These are phyloP conservation scores for Puccinellia tenuiflora DNA, from an alignment of 176 grass and related monocot genomes.

Conservation along the genomic window DNA sequence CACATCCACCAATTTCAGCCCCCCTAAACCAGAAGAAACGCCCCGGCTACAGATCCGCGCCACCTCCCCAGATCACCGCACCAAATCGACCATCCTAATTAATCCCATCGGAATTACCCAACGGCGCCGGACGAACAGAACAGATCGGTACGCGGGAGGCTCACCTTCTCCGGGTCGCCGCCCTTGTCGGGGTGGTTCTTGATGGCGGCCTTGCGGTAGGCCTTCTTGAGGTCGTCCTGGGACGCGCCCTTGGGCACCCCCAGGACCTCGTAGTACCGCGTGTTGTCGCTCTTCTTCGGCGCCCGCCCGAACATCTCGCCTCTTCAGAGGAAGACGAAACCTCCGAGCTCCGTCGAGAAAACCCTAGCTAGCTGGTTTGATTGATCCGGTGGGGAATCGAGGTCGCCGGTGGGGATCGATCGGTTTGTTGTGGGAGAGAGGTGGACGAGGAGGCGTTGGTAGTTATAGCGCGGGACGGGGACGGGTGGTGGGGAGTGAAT, in stretches of 20 bases:
- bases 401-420: neutral
- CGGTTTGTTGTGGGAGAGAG: conserved; percentile 9
- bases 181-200: conserved; percentile 98
- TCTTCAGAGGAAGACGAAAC: neutral
- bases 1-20: too few species aligned
- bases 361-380: conserved; percentile 10
- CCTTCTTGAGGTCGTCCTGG: conserved; percentile 84
- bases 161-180: conserved; percentile 89
- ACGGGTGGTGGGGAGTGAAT: conserved; percentile 37
- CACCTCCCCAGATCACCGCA: too few species aligned
- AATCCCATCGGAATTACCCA: too few species aligned
- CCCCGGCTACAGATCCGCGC: neutral
- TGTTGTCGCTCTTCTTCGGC: conserved; percentile 90
- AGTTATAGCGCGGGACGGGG: conserved; percentile 30
- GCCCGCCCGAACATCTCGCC: conserved; percentile 55
- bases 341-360: neutral
- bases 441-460: neutral
- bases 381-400: conserved; percentile 6
- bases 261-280: conserved; percentile 75
- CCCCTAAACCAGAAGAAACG: neutral
- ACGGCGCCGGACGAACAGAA: too few species aligned
- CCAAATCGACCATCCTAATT: too few species aligned
- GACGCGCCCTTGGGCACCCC: conserved; percentile 66
- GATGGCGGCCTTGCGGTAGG: conserved; percentile 90
- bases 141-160: neutral